Conservation (phyloP, 2,329 filamentous ascomycete species). For the Paraphaeosphaeria minitans region DNA sequence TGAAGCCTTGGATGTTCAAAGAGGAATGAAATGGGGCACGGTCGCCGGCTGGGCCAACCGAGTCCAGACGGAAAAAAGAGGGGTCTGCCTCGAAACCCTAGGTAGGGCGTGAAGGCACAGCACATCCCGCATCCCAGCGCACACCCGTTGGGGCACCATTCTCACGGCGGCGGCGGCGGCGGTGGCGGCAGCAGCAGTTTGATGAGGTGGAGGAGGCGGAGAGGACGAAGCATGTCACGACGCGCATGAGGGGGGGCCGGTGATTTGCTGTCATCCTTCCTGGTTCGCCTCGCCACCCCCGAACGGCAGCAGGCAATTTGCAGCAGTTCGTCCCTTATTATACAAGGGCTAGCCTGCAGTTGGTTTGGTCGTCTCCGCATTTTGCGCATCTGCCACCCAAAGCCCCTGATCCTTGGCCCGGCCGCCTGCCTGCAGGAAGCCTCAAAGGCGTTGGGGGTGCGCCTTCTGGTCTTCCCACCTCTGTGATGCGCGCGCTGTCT, state of each 20-base stretch:
- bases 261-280: slow-evolving; percentile 40
- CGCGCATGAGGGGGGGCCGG: slow-evolving; percentile 33
- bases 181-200: slow-evolving; percentile 27
- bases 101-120: slow-evolving; percentile 20
- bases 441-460: slow-evolving; percentile 48
- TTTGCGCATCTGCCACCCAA: slow-evolving; percentile 47
- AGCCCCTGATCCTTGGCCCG: slow-evolving; percentile 48
- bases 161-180: slow-evolving; percentile 26
- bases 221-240: slow-evolving; percentile 33
- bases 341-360: slow-evolving; percentile 45
- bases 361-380: slow-evolving; percentile 49
- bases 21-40: slow-evolving; percentile 26
- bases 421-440: slow-evolving; percentile 46
- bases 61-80: slow-evolving; percentile 35
- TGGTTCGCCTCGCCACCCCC: slow-evolving; percentile 40
- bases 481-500: slow-evolving; percentile 42
- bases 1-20: slow-evolving; percentile 35
- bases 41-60: slow-evolving; percentile 28
- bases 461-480: slow-evolving; percentile 41
- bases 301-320: slow-evolving; percentile 44
- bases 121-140: slow-evolving; percentile 24
- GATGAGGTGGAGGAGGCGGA: slow-evolving; percentile 30
- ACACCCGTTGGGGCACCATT: slow-evolving; percentile 19
- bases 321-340: slow-evolving; percentile 47
- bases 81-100: slow-evolving; percentile 29